Conservation (phyloP, 768 basidiomycete species). For the Lactarius hatsudake region DNA sequence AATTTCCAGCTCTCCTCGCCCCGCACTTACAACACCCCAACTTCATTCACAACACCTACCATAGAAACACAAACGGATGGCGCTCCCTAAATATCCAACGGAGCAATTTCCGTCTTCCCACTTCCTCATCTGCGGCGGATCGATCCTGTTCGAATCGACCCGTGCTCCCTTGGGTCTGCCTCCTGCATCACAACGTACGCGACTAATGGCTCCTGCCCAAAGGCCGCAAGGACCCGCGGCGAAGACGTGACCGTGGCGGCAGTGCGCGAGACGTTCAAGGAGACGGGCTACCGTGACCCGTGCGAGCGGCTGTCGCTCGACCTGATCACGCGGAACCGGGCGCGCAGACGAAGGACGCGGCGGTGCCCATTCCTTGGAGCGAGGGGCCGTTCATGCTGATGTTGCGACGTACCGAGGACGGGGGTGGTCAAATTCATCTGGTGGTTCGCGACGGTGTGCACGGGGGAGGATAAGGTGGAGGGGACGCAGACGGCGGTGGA, state of each 20-base stretch:
- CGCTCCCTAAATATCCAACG: constrained; percentile 7
- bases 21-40: not conserved
- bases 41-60: not conserved
- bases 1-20: not conserved
- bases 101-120: constrained; percentile 18
- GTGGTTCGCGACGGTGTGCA: constrained; percentile 48
- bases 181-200: constrained; percentile 33
- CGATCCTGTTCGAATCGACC: constrained; percentile 31
- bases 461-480: constrained; percentile 12
- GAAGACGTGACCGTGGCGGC: constrained; percentile 53
- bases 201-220: constrained; percentile 51
- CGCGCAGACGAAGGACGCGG: constrained; percentile 36
- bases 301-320: constrained; percentile 49
- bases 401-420: constrained; percentile 31
- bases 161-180: constrained; percentile 33
- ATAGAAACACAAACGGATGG: not conserved
- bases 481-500: constrained; percentile 31
- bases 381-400: constrained; percentile 40
- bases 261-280: constrained; percentile 62
- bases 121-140: constrained; percentile 31
- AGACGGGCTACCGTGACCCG: constrained; percentile 59
- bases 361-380: constrained; percentile 27
- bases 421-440: constrained; percentile 47
- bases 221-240: constrained; percentile 51
- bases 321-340: constrained; percentile 52